Percentiles rank a stretch among this genome's conserved stretches.
Evolutionary conservation across 768 basidiomycete species (phyloP).

Genomic region (Leccinum olivaceopallidum): DNA sequence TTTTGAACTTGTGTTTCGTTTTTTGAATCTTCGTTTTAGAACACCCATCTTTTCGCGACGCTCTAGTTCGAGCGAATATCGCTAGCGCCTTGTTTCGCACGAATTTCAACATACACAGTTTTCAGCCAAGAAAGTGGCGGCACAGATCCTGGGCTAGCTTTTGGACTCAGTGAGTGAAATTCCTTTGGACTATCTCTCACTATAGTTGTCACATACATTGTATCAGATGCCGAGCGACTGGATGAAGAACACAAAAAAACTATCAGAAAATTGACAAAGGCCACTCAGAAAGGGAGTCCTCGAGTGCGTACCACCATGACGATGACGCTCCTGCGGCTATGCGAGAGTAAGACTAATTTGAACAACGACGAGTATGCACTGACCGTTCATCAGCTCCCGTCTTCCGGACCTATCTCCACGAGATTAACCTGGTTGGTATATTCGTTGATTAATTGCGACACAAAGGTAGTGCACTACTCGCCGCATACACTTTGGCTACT

Average conservation of each 20-base stretch:
- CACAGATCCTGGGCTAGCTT: conserved; percentile 4
- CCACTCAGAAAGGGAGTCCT: not conserved
- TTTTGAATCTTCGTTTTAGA: conserved; percentile 6
- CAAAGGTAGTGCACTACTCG: conserved; percentile 19
- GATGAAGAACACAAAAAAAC: conserved; percentile 3
- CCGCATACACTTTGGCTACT: conserved; percentile 21
- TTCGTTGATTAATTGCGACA: conserved; percentile 20
- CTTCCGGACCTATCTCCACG: conserved; percentile 12
- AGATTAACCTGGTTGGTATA: conserved; percentile 5
- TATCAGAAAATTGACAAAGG: conserved; percentile 12
- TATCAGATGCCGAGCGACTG: conserved; percentile 12
- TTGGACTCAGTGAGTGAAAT: conserved; percentile 21
- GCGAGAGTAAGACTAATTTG: conserved; percentile 15
- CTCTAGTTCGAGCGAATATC: conserved; percentile 18
- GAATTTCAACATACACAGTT: not conserved
- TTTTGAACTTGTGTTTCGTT: not conserved
- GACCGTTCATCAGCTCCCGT: conserved; percentile 5
- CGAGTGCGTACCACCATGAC: conserved; percentile 25
- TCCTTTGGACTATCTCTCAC: not conserved
- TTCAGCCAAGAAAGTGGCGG: not conserved
- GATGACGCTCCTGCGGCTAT: conserved; percentile 23
- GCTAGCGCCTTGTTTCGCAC: conserved; percentile 18
- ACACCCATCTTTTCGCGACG: conserved; percentile 5
- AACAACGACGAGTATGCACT: not conserved
- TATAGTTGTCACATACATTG: not conserved